Percentiles rank a stretch among this genome's conserved stretches.
Evolutionary conservation across 164 flowering plant species (phyloP).

Genomic region (Nymphaea thermarum): DNA sequence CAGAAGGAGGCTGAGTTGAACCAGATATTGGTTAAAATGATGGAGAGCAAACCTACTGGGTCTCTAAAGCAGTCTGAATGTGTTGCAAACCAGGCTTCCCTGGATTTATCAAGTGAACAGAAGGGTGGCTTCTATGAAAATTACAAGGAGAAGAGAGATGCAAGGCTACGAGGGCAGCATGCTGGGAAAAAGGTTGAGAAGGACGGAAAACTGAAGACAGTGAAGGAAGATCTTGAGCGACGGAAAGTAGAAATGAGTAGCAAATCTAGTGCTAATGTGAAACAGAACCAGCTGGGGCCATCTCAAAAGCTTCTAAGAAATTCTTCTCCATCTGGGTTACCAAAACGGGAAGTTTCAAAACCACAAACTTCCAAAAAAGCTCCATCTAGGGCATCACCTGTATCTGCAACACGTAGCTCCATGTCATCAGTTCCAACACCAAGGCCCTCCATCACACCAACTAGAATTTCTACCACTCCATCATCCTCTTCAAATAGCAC

Average conservation of each 20-base stretch:
- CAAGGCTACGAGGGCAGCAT: slow-evolving; percentile 47
- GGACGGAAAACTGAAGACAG: slow-evolving; percentile 37
- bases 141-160: slow-evolving; percentile 64
- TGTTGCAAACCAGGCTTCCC: slow-evolving; percentile 13
- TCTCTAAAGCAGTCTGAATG: slow-evolving; percentile 10
- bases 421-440: slow-evolving; percentile 62
- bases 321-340: slow-evolving; percentile 23
- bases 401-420: slow-evolving; percentile 63
- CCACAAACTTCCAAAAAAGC: slow-evolving; percentile 33
- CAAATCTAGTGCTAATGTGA: slow-evolving; percentile 15
- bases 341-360: slow-evolving; percentile 38
- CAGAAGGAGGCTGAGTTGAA: slow-evolving; percentile 73
- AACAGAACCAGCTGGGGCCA: slow-evolving; percentile 20
- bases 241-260: slow-evolving; percentile 41
- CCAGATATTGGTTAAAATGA: slow-evolving; percentile 53
- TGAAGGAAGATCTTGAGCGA: slow-evolving; percentile 38
- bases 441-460: slow-evolving; percentile 24
- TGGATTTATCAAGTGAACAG: slow-evolving; percentile 24
- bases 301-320: slow-evolving; percentile 25
- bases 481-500: slow-evolving; percentile 30
- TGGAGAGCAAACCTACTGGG: slow-evolving; percentile 36
- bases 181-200: slow-evolving; percentile 44
- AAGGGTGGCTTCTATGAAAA: slow-evolving; percentile 45
- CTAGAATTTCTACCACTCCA: slow-evolving; percentile 23
- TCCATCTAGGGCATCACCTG: slow-evolving; percentile 36